Base-by-base conservation (phyloP, 2,329 filamentous ascomycete species). In the Colletotrichum navitas region DNA sequence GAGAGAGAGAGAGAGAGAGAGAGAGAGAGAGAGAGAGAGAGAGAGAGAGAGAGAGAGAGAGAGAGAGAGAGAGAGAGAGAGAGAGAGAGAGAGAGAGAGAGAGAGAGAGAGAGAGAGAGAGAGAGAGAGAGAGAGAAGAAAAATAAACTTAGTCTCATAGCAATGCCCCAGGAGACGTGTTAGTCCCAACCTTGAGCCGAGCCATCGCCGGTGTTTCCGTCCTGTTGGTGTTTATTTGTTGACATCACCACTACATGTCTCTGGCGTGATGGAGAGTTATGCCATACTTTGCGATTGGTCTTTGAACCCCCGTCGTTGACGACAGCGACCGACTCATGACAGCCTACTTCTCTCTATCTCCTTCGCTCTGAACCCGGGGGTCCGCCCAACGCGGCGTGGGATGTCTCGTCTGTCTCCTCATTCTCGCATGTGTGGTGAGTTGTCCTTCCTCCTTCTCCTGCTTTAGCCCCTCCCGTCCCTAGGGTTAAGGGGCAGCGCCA, bases 131-230 rank as follows among this genome's bases (percentile, higher is more conserved):
- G 16, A 6, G 5, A 41, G 1, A 41, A 43, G 3, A 21, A 21
- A 43, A 10, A 43, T 3, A 1, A 5, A n/a, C 10, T n/a, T 21
- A 32, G 36, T 55, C n/a, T 26, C 59, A 49, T 61, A 43, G 21
- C 43, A 45, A 36, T 61, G 8, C 43, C 43, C 43, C 43, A 63
- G 66, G 51, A 51, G 61, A 16, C 14, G 34, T 41, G 11, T 7
- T 51, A 29, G 24, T 29, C 49, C 49, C 49, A 51, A 29, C 24
- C 26, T 51, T 51, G 24, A 51, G 24, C 16, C 26, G 24, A 29
- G 47, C 47, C 47, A 21, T 51, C 47, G 47, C 47, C 24, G 26
- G 49, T 26, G 26, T 51, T 51, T 29, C 24, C 49, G 49, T 26
- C 49, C 54, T 24, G 41, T 52, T 32, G 47, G 62, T 34, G 43